Evolutionary conservation across 306 rosid genomes (phyloP), one percentile per base, ranked within the genome.

Genomic region (Cucurbita moschata): DNA sequence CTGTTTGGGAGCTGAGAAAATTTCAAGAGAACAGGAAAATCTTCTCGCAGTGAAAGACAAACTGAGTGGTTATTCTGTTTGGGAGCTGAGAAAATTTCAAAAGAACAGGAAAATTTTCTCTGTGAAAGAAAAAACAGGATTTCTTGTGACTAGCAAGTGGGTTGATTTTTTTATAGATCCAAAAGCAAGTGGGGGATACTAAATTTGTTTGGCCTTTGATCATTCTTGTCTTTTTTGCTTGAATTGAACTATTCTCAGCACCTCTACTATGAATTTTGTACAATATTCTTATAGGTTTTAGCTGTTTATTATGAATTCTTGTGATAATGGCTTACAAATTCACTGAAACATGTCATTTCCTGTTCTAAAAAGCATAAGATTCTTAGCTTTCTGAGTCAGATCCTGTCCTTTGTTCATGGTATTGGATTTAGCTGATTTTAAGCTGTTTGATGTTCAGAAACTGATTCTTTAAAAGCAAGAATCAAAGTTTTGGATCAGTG

Each of bases 301-400:
- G 12, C 50, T 7, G 23, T 55, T 51, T 52, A 37, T 43, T 68
- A 19, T 61, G 55, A 80, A 77, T 46, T 72, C 55, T 76, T 42
- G 49, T 68, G 65, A 42, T 64, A 40, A 60, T 66, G 70, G 49
- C 70, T 75, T 81, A 71, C 80, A 54, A 62, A 70, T 79, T 73
- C 79, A 60, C 10, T 15, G 38, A 60, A 42, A 21, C 76, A 78
- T 75, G 76, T 76, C 71, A 62, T 79, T 81, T 76, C 53, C 79
- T 76, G 53, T 53, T 77, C 72, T 72, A 63, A 76, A 86, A 80
- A 18, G 71, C 60, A 73, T 47, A 40, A 78, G 83, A 86, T 90
- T 90, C 96, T 77, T 78, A 82, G 75, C 87, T 77, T 90, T 87
- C 83, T 77, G 87, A 86, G 86, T 88, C 94, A 85, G 92, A 82